phyloP scores from a whole-genome alignment of 2,329 filamentous ascomycete genomes.

The Coniochaeta sp. region DNA sequence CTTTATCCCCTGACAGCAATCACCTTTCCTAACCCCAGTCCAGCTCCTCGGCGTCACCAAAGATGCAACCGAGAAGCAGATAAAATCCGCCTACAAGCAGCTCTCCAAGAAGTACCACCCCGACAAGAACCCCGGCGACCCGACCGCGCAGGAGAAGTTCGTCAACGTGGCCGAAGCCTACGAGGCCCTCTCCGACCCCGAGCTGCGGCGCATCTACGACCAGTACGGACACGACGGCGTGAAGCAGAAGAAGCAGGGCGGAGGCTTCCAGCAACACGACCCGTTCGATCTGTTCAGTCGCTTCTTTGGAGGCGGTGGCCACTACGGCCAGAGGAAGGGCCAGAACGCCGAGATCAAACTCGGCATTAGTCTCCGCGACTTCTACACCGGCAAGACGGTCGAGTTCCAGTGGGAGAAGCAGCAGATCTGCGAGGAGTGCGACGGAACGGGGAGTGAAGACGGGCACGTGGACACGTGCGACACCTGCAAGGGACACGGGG shows the following conservation, averaged over 20 bases:
- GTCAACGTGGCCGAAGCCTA: constrained; percentile 93
- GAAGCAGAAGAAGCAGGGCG: constrained; percentile 70
- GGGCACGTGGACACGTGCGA: constrained; percentile 74
- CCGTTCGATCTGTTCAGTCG: constrained; percentile 94
- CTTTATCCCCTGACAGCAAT: background rate
- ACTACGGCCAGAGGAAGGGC: constrained; percentile 75
- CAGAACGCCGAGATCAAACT: constrained; percentile 86
- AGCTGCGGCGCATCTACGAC: constrained; percentile 86
- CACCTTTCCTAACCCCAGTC: constrained; percentile 7
- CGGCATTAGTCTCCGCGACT: constrained; percentile 73
- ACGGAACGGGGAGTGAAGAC: constrained; percentile 78
- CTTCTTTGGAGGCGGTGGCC: constrained; percentile 90
- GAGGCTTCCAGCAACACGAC: constrained; percentile 61
- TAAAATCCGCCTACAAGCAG: constrained; percentile 88
- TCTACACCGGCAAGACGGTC: constrained; percentile 83
- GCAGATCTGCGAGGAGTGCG: constrained; percentile 86
- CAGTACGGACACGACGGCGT: constrained; percentile 88
- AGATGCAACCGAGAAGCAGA: constrained; percentile 74
- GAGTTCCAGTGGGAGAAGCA: constrained; percentile 92
- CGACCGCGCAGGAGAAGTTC: constrained; percentile 80
- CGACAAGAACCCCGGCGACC: constrained; percentile 92
- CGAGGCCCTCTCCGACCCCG: constrained; percentile 75
- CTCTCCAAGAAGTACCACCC: constrained; percentile 95
- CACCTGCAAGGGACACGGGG: constrained; percentile 73
- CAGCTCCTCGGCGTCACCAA: constrained; percentile 75